Evolutionary conservation across 106 monocot species (phyloP), one percentile per base, ranked within the genome.

Genomic region (Triglochin maritima): DNA sequence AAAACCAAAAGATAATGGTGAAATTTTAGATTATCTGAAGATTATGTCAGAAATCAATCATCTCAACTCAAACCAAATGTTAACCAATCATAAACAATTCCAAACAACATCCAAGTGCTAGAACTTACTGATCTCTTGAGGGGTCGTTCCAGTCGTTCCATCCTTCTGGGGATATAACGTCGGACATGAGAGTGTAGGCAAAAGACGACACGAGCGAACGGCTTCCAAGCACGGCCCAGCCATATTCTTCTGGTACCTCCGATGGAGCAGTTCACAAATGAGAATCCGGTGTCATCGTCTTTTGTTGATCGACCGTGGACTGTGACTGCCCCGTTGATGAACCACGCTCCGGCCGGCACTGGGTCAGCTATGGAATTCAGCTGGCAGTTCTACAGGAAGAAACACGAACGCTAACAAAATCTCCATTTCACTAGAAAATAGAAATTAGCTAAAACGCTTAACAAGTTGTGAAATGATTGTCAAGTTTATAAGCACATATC

Each of bases 81-180:
- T 29, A 29, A 29, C 29, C 29, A 29, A 29, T 1, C 29, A 29
- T 29, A 29, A 29, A 29, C 29, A 29, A 29, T 29, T 29, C 1
- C 9, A 52, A 52, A 52, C 52, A 52, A 45, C 10, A 45, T 9
- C 45, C 5, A 44, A 11, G 62, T 63, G 16, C 44, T 65, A 3
- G 15, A 51, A 68, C 49, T 79, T 76, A 90, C 90, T 85, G 81
- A 47, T 95, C 90, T 84, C 87, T 87, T 3, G 68, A 48, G 0
- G 79, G 87, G 47, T 87, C 85, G 48, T 84, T 84, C 71, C 86
- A 85, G 69, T 95, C 95, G 49, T 88, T 95, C 95, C 95, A 95
- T 2, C 95, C 95, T 79, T 90, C 95, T 0, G 87, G 81, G 3
- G 85, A 60, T 57, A 95, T 66, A 42, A 95, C 82, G 54, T 86